These are phyloP conservation scores for Fusarium xyrophilum DNA, from an alignment of 2,329 filamentous ascomycete species.

Conservation along the genomic window DNA sequence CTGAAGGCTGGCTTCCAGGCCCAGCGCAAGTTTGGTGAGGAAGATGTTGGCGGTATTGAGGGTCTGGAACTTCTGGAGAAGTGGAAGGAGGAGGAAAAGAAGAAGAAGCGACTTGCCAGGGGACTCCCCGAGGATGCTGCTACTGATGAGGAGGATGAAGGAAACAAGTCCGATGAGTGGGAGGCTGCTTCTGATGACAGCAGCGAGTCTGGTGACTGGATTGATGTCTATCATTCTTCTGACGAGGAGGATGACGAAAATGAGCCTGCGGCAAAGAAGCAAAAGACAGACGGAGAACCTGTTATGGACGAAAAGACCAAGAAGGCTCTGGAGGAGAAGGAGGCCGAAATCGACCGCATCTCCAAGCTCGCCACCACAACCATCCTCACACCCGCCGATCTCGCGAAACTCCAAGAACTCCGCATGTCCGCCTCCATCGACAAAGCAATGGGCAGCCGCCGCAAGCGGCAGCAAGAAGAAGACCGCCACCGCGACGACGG, in stretches of 20 bases:
- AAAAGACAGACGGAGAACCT: slow-evolving; percentile 46
- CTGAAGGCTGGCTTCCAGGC: slow-evolving; percentile 77
- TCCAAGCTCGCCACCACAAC: slow-evolving; percentile 88
- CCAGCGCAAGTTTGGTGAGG: slow-evolving; percentile 82
- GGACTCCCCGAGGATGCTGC: slow-evolving; percentile 69
- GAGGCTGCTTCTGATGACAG: slow-evolving; percentile 67
- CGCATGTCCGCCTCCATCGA: slow-evolving; percentile 76
- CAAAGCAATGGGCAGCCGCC: slow-evolving; percentile 59
- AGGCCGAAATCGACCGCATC: slow-evolving; percentile 58
- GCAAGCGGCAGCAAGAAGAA: slow-evolving; percentile 57
- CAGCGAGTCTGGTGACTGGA: slow-evolving; percentile 85
- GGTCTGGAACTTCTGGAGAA: slow-evolving; percentile 89
- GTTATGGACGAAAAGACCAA: slow-evolving; percentile 52
- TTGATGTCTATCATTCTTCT: slow-evolving; percentile 84
- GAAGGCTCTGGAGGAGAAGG: slow-evolving; percentile 44
- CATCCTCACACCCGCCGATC: slow-evolving; percentile 92
- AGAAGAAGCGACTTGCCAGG: slow-evolving; percentile 72
- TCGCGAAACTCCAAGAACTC: slow-evolving; percentile 92
- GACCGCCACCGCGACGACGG: slow-evolving; percentile 82
- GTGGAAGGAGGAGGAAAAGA: slow-evolving; percentile 91
- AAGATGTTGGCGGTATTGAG: slow-evolving; percentile 81
- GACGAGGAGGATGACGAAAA: slow-evolving; percentile 75
- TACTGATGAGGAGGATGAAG: slow-evolving; percentile 66
- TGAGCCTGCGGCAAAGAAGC: slow-evolving; percentile 63
- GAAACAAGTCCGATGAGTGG: slow-evolving; percentile 64